Conservation (phyloP, 2,329 filamentous ascomycete species). For the Juglanconis oblonga region DNA sequence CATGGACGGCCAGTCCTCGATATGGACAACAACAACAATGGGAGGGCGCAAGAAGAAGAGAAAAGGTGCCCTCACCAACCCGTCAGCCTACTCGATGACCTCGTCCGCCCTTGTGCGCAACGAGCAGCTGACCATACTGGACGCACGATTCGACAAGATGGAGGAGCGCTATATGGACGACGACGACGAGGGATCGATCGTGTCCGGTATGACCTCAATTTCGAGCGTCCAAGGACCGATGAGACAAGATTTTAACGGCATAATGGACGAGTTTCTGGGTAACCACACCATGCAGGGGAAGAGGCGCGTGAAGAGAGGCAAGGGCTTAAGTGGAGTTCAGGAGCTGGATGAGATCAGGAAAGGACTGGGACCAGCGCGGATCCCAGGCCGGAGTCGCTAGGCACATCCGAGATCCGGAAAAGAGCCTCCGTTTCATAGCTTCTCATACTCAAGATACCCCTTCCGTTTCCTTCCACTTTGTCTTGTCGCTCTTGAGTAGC, state of each 20-base stretch:
- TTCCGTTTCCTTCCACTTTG: not conserved
- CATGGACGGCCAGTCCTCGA: constrained; percentile 66
- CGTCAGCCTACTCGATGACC: constrained; percentile 92
- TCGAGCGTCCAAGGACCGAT: constrained; percentile 68
- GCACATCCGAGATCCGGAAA: not conserved
- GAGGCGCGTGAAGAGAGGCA: constrained; percentile 74
- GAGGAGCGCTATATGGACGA: constrained; percentile 70
- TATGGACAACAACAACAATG: constrained; percentile 73
- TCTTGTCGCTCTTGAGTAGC: no score
- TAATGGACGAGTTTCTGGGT: constrained; percentile 91
- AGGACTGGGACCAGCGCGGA: constrained; percentile 72
- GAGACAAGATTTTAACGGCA: constrained; percentile 77
- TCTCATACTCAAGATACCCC: not conserved
- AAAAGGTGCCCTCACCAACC: constrained; percentile 87
- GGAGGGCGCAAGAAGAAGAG: constrained; percentile 88
- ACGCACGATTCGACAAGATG: constrained; percentile 87
- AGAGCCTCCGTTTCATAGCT: constrained; percentile 1
- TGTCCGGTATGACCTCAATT: constrained; percentile 56
- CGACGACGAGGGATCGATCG: constrained; percentile 51
- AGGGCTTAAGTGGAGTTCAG: constrained; percentile 75
- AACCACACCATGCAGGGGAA: constrained; percentile 70
- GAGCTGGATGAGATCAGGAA: constrained; percentile 88
- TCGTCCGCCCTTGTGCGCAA: constrained; percentile 94
- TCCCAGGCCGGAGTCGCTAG: constrained; percentile 33
- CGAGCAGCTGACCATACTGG: constrained; percentile 79